phyloP scores from a whole-genome alignment of 2,329 filamentous ascomycete species.

The Chaetomium sp. region DNA sequence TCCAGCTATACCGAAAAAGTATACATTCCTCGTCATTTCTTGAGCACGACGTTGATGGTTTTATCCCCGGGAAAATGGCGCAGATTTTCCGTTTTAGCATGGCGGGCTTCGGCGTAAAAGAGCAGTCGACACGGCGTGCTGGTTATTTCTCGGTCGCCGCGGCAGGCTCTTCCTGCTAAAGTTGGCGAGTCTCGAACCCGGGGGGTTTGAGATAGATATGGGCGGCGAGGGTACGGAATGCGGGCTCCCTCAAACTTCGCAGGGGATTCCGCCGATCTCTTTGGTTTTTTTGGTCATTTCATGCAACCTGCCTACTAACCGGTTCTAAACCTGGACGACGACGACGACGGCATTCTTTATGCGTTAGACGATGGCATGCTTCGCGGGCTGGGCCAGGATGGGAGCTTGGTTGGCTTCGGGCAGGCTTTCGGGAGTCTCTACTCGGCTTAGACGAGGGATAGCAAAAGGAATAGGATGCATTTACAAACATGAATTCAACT shows the following conservation, averaged over 20 bases:
- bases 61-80: conserved; percentile 26
- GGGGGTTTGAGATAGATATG: conserved; percentile 24
- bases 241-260: conserved; percentile 2
- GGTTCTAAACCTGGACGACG: conserved; percentile 5
- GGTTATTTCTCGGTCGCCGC: conserved; percentile 21
- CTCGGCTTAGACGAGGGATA: conserved; percentile 29
- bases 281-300: conserved; percentile 17
- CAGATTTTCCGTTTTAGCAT: conserved; percentile 23
- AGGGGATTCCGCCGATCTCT: conserved; percentile 10
- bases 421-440: conserved; percentile 17
- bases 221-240: conserved; percentile 17
- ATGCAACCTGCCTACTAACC: conserved; percentile 12
- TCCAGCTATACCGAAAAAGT: conserved; percentile 24
- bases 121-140: conserved; percentile 16
- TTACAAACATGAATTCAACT: background rate
- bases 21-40: conserved; percentile 23
- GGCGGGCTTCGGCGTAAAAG: conserved; percentile 12
- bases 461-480: conserved; percentile 29
- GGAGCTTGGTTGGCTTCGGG: conserved; percentile 10
- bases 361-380: conserved; percentile 23
- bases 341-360: conserved; percentile 8
- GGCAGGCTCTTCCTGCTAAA: conserved; percentile 22
- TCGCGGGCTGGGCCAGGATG: conserved; percentile 12
- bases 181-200: conserved; percentile 22
- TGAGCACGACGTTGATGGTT: conserved; percentile 31